Conservation (phyloP, 805 yeast genomes). For the Yamadazyma phyllophila region DNA sequence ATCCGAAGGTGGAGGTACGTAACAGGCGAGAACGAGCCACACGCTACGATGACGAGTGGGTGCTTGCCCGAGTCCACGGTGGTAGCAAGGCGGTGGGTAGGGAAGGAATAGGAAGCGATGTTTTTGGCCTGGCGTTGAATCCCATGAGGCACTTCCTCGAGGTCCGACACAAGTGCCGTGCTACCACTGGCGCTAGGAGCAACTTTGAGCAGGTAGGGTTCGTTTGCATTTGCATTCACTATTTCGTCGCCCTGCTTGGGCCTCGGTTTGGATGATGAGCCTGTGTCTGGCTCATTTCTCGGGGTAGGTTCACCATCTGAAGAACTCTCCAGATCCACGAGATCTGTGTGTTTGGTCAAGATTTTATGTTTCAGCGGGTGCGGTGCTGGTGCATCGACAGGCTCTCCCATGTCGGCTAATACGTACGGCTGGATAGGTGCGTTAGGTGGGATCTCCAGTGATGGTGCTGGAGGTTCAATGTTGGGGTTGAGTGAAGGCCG, state of each 20-base stretch:
- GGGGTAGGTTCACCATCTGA: background rate
- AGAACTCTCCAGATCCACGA: constrained; percentile 27
- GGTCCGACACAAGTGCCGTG: constrained; percentile 46
- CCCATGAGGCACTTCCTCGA: constrained; percentile 97
- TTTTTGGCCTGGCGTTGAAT: constrained; percentile 80
- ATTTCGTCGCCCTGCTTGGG: too few relatives aligned
- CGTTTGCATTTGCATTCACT: too few relatives aligned
- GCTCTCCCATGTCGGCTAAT: constrained; percentile 68
- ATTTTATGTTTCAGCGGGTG: constrained; percentile 47
- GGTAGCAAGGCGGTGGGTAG: constrained; percentile 79
- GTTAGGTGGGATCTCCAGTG: constrained; percentile 66
- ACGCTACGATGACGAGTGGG: constrained; percentile 93
- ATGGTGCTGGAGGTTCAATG: constrained; percentile 63
- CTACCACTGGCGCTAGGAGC: background rate
- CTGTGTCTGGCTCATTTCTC: background rate
- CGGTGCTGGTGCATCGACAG: constrained; percentile 72
- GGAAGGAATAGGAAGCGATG: constrained; percentile 72
- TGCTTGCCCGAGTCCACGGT: constrained; percentile 72
- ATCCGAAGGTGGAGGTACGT: constrained; percentile 92
- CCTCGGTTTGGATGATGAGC: too few relatives aligned
- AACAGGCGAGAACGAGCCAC: constrained; percentile 95
- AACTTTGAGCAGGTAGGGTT: background rate
- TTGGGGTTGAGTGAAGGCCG: constrained; percentile 74
- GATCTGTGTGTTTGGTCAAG: constrained; percentile 57
- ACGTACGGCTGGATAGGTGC: constrained; percentile 78